Conservation (phyloP, 345 rosid species). For the Heritiera littoralis region DNA sequence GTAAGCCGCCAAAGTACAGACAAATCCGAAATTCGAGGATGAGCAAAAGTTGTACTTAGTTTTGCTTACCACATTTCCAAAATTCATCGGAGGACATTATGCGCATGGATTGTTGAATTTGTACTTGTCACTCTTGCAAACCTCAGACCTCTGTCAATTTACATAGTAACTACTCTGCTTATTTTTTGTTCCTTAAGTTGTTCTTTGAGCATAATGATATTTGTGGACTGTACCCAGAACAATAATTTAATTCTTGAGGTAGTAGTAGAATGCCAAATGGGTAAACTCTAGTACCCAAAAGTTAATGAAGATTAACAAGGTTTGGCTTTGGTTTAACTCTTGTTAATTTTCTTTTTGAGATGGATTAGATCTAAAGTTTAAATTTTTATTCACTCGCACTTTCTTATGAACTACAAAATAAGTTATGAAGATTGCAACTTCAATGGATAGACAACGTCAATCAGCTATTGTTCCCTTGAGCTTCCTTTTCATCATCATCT, state of each 20-base stretch:
- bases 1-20: not conserved
- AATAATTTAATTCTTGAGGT: not conserved
- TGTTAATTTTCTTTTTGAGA: too few relatives aligned
- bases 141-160: not conserved
- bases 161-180: not conserved
- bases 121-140: not conserved
- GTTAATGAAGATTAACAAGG: not conserved
- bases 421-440: slow-evolving; percentile 8
- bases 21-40: not conserved
- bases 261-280: not conserved
- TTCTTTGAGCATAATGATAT: not conserved
- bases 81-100: not conserved
- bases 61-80: not conserved
- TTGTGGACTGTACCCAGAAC: not conserved
- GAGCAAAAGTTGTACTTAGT: not conserved
- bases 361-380: too few relatives aligned
- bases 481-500: slow-evolving; percentile 15
- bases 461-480: slow-evolving; percentile 26
- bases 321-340: too few relatives aligned
- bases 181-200: not conserved
- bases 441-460: slow-evolving; percentile 17
- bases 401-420: too few relatives aligned
- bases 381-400: too few relatives aligned
- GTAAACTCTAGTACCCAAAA: not conserved
- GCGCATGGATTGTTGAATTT: not conserved